A percentile compares a stretch with the other conserved stretches of the same genome.
phyloP scores from a whole-genome alignment of 139 green algal genomes.

The Chlorokybus atmophyticus region DNA sequence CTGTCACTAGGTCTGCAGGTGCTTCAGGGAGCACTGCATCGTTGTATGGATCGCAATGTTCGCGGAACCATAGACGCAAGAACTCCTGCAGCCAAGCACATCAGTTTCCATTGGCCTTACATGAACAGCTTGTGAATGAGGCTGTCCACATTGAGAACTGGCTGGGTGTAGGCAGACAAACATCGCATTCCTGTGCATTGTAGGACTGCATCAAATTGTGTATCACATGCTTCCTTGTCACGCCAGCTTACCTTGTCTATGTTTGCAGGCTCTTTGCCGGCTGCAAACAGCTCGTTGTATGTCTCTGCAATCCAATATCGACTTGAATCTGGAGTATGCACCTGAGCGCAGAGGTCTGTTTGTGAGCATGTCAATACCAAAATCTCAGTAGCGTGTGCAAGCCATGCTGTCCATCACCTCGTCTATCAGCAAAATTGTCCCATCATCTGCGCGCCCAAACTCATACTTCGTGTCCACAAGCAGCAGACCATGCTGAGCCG shows the following conservation, averaged over 20 bases:
- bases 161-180: too few species aligned
- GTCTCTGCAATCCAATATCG: slow-evolving; percentile 84
- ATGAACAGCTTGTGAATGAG: too few species aligned
- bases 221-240: too few species aligned
- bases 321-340: slow-evolving; percentile 87
- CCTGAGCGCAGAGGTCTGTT: slow-evolving; percentile 3
- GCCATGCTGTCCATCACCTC: slow-evolving; percentile 46
- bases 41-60: too few species aligned
- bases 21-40: too few species aligned
- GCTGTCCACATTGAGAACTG: too few species aligned
- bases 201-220: too few species aligned
- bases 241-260: slow-evolving; percentile 98
- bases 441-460: slow-evolving; percentile 57
- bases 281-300: slow-evolving; percentile 62
- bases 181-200: too few species aligned
- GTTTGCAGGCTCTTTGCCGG: slow-evolving; percentile 73
- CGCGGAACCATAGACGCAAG: too few species aligned
- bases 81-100: too few species aligned
- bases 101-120: too few species aligned
- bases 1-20: too few species aligned
- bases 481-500: slow-evolving; percentile 70
- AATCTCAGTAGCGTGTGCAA: background rate
- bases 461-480: slow-evolving; percentile 81
- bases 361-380: background rate
- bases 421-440: slow-evolving; percentile 54